A percentile compares a stretch with the other conserved stretches of the same genome.
Evolutionary conservation across 306 rosid species (phyloP).

Genomic region (Trifolium repens): DNA sequence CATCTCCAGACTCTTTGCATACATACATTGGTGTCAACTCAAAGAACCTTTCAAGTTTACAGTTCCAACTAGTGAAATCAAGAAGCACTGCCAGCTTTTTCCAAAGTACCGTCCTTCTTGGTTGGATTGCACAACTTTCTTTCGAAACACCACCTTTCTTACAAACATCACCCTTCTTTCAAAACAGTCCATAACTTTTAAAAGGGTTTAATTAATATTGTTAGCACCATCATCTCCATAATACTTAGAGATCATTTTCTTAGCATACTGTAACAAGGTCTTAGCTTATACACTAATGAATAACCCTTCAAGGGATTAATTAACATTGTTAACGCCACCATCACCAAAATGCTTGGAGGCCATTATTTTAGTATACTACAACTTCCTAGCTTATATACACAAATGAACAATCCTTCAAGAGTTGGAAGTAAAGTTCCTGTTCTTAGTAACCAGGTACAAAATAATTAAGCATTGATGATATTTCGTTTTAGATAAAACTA

Average conservation of each 20-base stretch:
- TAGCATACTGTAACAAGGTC: constrained; percentile 10
- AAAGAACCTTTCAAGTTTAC: not conserved
- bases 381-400: not conserved
- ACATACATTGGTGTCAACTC: no score
- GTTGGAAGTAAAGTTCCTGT: not conserved
- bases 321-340: not conserved
- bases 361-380: constrained; percentile 13
- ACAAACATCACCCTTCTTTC: not conserved
- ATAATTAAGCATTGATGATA: not conserved
- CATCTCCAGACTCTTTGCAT: no score
- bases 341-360: constrained; percentile 11
- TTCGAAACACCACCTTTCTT: not conserved
- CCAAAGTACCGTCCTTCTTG: not conserved
- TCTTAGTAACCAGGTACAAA: constrained; percentile 22
- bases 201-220: no score
- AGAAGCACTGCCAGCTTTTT: not conserved
- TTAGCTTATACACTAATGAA: constrained; percentile 11
- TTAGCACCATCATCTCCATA: no score
- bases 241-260: not conserved
- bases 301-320: not conserved
- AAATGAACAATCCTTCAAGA: not conserved
- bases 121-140: constrained; percentile 1
- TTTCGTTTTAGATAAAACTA: constrained; percentile 30
- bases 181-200: no score
- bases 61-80: not conserved